Evolutionary conservation across 371 early-diverging fungal genomes (phyloP).

Genomic region (Apophysomyces sp.): DNA sequence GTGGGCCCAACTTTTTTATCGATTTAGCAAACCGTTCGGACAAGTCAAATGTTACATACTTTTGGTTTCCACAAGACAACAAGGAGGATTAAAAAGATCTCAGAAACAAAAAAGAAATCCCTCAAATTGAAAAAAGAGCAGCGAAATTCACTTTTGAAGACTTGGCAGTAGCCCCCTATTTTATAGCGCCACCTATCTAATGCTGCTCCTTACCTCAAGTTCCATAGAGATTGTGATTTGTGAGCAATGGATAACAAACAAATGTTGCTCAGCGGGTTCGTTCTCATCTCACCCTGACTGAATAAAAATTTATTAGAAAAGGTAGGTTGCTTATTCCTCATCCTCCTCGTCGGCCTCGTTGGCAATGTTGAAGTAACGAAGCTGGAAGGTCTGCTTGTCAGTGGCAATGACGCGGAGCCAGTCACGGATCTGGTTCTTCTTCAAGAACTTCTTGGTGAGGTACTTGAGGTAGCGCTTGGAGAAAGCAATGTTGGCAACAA

Average conservation of each 20-base stretch:
- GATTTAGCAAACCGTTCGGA: background rate
- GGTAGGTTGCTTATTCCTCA: conserved; percentile 43
- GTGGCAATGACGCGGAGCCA: conserved; percentile 96
- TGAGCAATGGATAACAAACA: conserved; percentile 28
- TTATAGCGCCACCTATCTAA: background rate
- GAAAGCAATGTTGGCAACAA: conserved; percentile 80
- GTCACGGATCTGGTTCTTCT: conserved; percentile 98
- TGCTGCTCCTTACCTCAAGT: background rate
- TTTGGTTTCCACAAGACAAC: background rate
- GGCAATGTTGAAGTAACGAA: conserved; percentile 95
- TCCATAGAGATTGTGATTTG: conserved; percentile 62
- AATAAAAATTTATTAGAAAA: conserved; percentile 9
- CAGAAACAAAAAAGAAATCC: too few relatives aligned
- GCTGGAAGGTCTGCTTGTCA: conserved; percentile 90
- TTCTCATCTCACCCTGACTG: conserved; percentile 62
- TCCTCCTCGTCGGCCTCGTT: conserved; percentile 85
- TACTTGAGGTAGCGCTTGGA: conserved; percentile 99
- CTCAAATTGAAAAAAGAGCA: background rate
- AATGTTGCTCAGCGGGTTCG: conserved; percentile 53
- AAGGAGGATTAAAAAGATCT: too few relatives aligned
- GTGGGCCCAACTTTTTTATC: conserved; percentile 6
- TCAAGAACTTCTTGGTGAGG: conserved; percentile 99
- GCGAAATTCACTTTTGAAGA: background rate
- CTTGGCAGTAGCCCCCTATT: background rate
- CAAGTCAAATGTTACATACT: background rate